Percentiles rank a stretch among this genome's conserved stretches.
These are phyloP conservation scores for Psilocybe sp. DNA, from an alignment of 768 basidiomycete species.

Conservation along the genomic window DNA sequence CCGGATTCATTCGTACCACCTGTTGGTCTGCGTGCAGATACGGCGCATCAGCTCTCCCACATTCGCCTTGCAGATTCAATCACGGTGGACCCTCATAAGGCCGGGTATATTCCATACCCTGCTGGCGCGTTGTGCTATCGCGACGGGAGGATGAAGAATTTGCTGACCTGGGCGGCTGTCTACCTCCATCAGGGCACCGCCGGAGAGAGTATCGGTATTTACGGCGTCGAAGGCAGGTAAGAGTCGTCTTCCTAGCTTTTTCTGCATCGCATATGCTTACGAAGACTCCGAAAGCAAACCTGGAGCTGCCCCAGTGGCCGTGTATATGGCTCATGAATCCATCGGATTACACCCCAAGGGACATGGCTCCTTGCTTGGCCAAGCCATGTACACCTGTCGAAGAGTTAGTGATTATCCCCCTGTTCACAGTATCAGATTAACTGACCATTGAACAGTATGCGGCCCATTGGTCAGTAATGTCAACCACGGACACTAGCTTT, in stretches of 20 bases:
- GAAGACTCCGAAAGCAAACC: slow-evolving; percentile 36
- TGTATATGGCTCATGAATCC: slow-evolving; percentile 34
- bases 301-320: slow-evolving; percentile 38
- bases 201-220: slow-evolving; percentile 36
- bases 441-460: slow-evolving; percentile 30
- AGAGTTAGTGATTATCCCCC: too few species aligned
- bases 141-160: slow-evolving; percentile 32
- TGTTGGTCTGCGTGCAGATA: slow-evolving; percentile 14
- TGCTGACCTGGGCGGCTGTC: slow-evolving; percentile 28
- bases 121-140: slow-evolving; percentile 37
- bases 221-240: slow-evolving; percentile 48
- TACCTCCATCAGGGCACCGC: slow-evolving; percentile 13
- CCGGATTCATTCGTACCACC: slow-evolving; percentile 1
- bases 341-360: slow-evolving; percentile 38
- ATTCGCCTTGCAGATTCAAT: slow-evolving; percentile 33
- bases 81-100: slow-evolving; percentile 40
- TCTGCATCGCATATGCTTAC: not conserved
- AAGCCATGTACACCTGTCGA: slow-evolving; percentile 32
- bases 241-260: slow-evolving; percentile 2
- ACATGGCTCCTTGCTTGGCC: slow-evolving; percentile 36
- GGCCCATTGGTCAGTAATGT: slow-evolving; percentile 40
- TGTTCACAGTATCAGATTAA: too few species aligned
- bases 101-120: slow-evolving; percentile 41
- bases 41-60: slow-evolving; percentile 23
- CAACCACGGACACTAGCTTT: slow-evolving; percentile 25